phyloP scores from a whole-genome alignment of 2,329 filamentous ascomycete species.

The Bisporella sp. region DNA sequence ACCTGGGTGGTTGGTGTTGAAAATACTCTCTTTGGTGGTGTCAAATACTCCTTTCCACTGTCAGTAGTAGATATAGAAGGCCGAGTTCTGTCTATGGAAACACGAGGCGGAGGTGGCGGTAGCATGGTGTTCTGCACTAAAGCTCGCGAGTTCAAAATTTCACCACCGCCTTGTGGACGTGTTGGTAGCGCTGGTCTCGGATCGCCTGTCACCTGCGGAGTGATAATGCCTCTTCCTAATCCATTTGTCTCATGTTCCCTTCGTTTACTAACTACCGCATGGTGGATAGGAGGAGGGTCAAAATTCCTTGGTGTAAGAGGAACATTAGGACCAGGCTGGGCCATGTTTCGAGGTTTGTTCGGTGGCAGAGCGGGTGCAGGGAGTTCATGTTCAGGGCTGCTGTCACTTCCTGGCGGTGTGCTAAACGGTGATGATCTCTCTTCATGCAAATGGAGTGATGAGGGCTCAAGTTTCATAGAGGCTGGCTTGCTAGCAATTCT shows the following conservation, averaged over 20 bases:
- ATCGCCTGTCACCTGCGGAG: constrained; percentile 37
- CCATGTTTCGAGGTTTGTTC: constrained; percentile 42
- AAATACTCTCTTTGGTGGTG: constrained; percentile 36
- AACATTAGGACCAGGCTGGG: constrained; percentile 23
- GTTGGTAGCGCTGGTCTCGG: constrained; percentile 41
- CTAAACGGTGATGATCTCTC: constrained; percentile 67
- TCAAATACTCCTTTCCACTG: constrained; percentile 10
- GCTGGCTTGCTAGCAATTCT: constrained; percentile 41
- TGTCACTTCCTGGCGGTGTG: constrained; percentile 73
- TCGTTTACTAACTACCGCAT: constrained; percentile 36
- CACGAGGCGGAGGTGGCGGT: constrained; percentile 21
- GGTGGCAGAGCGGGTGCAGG: constrained; percentile 44
- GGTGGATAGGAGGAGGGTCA: constrained; percentile 48
- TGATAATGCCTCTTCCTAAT: constrained; percentile 29
- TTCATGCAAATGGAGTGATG: constrained; percentile 3
- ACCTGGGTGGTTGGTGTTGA: constrained; percentile 40
- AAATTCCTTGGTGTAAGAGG: constrained; percentile 28
- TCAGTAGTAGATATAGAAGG: constrained; percentile 11
- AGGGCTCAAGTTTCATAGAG: constrained; percentile 27
- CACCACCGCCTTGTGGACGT: constrained; percentile 31
- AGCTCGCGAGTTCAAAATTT: constrained; percentile 23
- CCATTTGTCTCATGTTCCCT: constrained; percentile 37
- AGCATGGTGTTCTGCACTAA: constrained; percentile 12
- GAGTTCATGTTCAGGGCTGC: constrained; percentile 45
- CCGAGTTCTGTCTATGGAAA: constrained; percentile 19